phyloP scores from a whole-genome alignment of 176 grass and related monocot species.

The Calamus simplicifolius region DNA sequence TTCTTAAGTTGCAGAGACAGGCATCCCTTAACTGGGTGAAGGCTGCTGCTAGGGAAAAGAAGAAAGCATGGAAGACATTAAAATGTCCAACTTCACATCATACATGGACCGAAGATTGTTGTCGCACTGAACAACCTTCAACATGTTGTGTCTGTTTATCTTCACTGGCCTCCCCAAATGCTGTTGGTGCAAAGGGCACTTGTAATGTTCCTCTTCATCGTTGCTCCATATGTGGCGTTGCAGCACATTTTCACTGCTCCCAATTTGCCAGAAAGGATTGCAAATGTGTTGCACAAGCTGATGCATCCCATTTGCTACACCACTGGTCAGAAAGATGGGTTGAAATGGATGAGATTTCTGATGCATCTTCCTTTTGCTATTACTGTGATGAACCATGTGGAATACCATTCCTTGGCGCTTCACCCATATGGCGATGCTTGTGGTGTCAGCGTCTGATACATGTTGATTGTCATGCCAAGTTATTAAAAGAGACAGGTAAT shows the following conservation, averaged over 20 bases:
- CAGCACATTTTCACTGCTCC: constrained; percentile 43
- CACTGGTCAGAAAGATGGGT: constrained; percentile 89
- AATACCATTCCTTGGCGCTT: constrained; percentile 58
- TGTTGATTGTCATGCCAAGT: constrained; percentile 72
- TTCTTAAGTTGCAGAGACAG: constrained; percentile 59
- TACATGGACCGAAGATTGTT: constrained; percentile 39
- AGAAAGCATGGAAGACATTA: constrained; percentile 25
- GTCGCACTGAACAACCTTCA: constrained; percentile 32
- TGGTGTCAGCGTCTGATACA: constrained; percentile 85
- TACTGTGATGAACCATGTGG: constrained; percentile 70
- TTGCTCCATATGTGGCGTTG: constrained; percentile 62
- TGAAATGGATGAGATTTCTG: constrained; percentile 38
- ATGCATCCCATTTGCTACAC: constrained; percentile 37
- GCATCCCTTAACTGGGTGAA: constrained; percentile 67
- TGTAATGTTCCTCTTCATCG: constrained; percentile 19
- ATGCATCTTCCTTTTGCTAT: constrained; percentile 56
- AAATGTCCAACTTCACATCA: constrained; percentile 59
- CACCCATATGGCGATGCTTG: constrained; percentile 80
- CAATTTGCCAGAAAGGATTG: constrained; percentile 40
- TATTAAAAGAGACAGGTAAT: constrained; percentile 47
- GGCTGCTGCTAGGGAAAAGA: constrained; percentile 58
- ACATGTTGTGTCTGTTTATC: constrained; percentile 66
- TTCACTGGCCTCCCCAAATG: constrained; percentile 17
- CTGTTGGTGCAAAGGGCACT: constrained; percentile 1
- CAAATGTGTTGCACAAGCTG: constrained; percentile 74